A percentile compares a stretch with the other conserved stretches of the same genome.
phyloP scores from a whole-genome alignment of 108 stramenopile species.

The Epithemia pelagica region DNA sequence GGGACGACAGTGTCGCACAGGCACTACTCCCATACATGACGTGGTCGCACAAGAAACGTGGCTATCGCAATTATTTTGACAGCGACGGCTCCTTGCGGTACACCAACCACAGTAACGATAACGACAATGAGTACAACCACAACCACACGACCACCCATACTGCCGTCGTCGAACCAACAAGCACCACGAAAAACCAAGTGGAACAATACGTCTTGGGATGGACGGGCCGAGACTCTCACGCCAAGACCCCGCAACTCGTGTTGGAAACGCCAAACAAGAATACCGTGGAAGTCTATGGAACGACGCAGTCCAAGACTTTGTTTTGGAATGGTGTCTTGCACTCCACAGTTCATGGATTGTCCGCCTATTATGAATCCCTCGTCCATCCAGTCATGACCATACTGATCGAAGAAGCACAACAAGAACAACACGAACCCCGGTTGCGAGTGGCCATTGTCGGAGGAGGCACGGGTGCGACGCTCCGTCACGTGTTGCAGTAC shows the following conservation, averaged over 20 bases:
- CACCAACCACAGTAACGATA: conserved; percentile 20
- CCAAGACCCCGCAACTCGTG: conserved; percentile 71
- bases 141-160: not conserved
- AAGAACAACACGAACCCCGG: conserved; percentile 73
- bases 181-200: too few species aligned
- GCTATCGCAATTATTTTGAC: conserved; percentile 47
- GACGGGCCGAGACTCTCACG: conserved; percentile 27
- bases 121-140: conserved; percentile 27
- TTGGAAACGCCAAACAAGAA: conserved; percentile 59
- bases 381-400: conserved; percentile 93
- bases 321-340: conserved; percentile 71
- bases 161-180: too few species aligned
- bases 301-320: conserved; percentile 54
- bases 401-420: conserved; percentile 72
- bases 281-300: conserved; percentile 33
- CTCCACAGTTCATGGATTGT: conserved; percentile 50
- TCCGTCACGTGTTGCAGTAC: conserved; percentile 88
- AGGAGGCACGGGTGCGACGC: conserved; percentile 85
- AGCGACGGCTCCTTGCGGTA: conserved; percentile 10
- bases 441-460: conserved; percentile 86
- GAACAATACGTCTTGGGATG: conserved; percentile 6
- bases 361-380: conserved; percentile 85
- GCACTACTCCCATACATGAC: conserved; percentile 24
- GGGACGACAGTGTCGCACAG: not conserved
- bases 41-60: conserved; percentile 75